Evolutionary conservation across 2,329 filamentous ascomycete genomes (phyloP), one percentile per base, ranked within the genome.

Genomic region (Talaromyces sp.): DNA sequence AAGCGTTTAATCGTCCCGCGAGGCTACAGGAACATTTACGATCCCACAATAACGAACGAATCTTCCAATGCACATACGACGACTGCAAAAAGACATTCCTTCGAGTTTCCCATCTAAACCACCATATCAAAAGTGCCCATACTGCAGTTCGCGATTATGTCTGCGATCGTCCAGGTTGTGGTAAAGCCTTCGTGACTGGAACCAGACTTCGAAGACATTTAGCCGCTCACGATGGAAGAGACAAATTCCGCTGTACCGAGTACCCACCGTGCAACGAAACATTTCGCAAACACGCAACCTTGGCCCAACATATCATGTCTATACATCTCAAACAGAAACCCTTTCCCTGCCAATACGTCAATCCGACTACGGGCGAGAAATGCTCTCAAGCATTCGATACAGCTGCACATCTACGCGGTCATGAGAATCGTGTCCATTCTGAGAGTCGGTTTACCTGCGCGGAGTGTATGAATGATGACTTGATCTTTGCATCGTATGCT

Each of bases 1-100:
- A 96, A 79, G 88, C 89, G 7, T 98, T 95, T 82, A 96, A 96
- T 76, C 89, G 94, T 3, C 93, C 92, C 0, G 90, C 90, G 39
- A 87, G 92, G 33, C 84, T 97, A 3, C 84, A 89, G 66, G 88
- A 91, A 66, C 94, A 98, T 73, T 79, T 94, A 27, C 86, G 92
- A 68, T 93, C 90, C 1, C 94, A 98, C 76, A 94, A 87, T 62
- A 92, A 94, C 70, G 91, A 94, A 70, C 87, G 93, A 1, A 88
- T 92, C 0, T 96, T 90, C 76, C 83, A 84, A 45, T 98, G 94
- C 73, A 81, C 83, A 2, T 85, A 89, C 67, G 79, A 84, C 6
- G 88, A 79, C 49, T 98, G 94, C 74, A 86, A 87, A 71, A 97
- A 97, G 80, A 86, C 89, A 49, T 98, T 96, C 75, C 86, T 92